These are phyloP conservation scores for Teratosphaeria viscida DNA, from an alignment of 2,329 filamentous ascomycete genomes.

Conservation along the genomic window DNA sequence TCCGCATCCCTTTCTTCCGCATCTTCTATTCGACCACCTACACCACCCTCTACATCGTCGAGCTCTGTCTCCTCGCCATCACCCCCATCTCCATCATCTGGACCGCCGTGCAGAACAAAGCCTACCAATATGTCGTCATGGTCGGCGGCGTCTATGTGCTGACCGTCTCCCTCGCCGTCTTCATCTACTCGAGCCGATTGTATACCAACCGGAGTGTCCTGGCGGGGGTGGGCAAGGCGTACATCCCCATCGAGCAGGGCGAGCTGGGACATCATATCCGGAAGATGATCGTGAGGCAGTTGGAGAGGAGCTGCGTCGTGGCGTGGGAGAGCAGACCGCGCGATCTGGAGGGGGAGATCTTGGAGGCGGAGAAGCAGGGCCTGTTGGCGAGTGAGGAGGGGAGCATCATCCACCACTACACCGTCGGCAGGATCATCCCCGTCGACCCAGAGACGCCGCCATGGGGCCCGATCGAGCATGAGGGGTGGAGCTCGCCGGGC, in stretches of 20 bases:
- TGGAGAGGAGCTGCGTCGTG: constrained; percentile 68
- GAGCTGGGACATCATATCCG: constrained; percentile 68
- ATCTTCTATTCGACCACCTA: constrained; percentile 54
- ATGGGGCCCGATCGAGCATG: constrained; percentile 79
- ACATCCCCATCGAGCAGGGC: constrained; percentile 75
- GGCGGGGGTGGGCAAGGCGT: constrained; percentile 72
- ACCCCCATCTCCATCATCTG: constrained; percentile 70
- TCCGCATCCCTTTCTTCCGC: constrained; percentile 54
- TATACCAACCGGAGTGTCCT: constrained; percentile 77
- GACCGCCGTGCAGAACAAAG: constrained; percentile 56
- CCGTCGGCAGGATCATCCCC: constrained; percentile 25
- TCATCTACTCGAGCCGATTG: constrained; percentile 74
- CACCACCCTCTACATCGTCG: constrained; percentile 61
- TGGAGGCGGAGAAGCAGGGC: constrained; percentile 19
- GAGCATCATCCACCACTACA: constrained; percentile 13
- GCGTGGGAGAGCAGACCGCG: constrained; percentile 68
- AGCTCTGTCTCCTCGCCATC: constrained; percentile 63
- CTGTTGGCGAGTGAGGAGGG: constrained; percentile 13
- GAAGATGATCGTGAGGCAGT: constrained; percentile 60
- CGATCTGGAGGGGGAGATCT: constrained; percentile 34
- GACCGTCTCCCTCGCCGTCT: constrained; percentile 56
- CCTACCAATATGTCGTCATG: constrained; percentile 73
- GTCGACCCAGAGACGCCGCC: constrained; percentile 40
- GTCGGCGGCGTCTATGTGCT: constrained; percentile 66
- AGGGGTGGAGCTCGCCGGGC: constrained; percentile 77